Base-by-base conservation (phyloP, 768 basidiomycete genomes). In the Tulasnella sp. region DNA sequence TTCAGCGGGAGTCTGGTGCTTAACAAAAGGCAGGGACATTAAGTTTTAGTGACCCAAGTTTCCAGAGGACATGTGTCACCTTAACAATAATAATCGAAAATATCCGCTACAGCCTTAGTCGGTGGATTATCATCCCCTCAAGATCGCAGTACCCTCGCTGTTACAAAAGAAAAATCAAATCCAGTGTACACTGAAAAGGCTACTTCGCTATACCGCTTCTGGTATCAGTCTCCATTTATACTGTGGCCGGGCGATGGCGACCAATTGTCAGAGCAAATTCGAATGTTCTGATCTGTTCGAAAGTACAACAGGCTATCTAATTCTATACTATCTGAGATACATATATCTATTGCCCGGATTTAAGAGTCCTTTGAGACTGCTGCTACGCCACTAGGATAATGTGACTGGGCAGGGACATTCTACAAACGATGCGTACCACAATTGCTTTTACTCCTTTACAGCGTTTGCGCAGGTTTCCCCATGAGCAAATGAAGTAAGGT, bases 381-480 rank as follows among this genome's bases (percentile, higher is more conserved):
- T 24, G 24, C 24, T 52, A n/a, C n/a, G 52, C n/a, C 1, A n/a
- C 8, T 52, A n/a, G 24, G 52, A n/a, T 48, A 18, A 24, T 24
- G 52, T 21, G 52, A 24, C 12, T 52, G 4, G 52, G 6, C 7
- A 72, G 34, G 31, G 7, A n/a, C 24, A n/a, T 12, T 42, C 71
- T 9, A 14, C 36, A 44, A 18, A 14, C 16, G 44, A 2, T 18
- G 21, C 36, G 40, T 36, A 72, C 31, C n/a, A 27, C 10, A 31
- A 72, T n/a, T 52, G 14, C 7, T 1, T 27, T 36, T 14, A 72
- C 40, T 72, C 79, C 39, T 80, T 78, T 38, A 82, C 82, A 75
- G 71, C 42, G 52, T 82, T 82, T 58, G 62, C 62, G 72, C 82
- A 82, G 36, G 78, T 71, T 58, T 77, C 72, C 7, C 81, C 82